Percentiles rank a stretch among this genome's conserved stretches.
Conservation (phyloP, 2,329 filamentous ascomycete genomes). For the Westerdykella ornata region DNA sequence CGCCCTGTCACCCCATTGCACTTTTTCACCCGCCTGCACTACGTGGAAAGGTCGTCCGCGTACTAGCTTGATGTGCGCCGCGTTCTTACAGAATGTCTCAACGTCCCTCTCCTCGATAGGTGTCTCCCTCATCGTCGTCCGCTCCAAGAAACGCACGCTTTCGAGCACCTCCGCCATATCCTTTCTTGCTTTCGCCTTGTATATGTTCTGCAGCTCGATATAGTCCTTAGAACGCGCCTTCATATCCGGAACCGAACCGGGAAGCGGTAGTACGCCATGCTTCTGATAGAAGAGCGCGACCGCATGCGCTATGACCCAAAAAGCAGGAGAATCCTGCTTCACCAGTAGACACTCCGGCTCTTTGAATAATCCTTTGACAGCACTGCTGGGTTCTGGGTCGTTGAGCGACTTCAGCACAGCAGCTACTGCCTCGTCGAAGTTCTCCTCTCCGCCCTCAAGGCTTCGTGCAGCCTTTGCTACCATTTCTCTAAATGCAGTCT, state of each 20-base stretch:
- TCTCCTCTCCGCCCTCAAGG: conserved; percentile 85
- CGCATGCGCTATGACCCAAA: conserved; percentile 85
- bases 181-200: conserved; percentile 76
- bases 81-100: conserved; percentile 91
- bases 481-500: conserved; percentile 69
- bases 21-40: conserved; percentile 38
- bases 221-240: conserved; percentile 90
- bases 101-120: conserved; percentile 64
- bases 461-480: conserved; percentile 63
- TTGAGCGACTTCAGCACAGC: conserved; percentile 86
- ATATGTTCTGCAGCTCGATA: conserved; percentile 82
- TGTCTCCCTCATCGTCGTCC: conserved; percentile 42
- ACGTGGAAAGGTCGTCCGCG: conserved; percentile 53
- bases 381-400: conserved; percentile 58
- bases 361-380: conserved; percentile 71
- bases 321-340: conserved; percentile 51
- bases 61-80: conserved; percentile 84
- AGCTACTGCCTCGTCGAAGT: conserved; percentile 85
- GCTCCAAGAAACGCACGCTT: conserved; percentile 54
- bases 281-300: conserved; percentile 68
- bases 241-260: conserved; percentile 91
- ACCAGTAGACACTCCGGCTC: conserved; percentile 54
- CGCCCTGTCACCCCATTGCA: conserved; percentile 45
- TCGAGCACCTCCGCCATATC: conserved; percentile 70
- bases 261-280: conserved; percentile 69